phyloP scores from a whole-genome alignment of 129 eudicot species.

The Centrapalus pauciflorus region DNA sequence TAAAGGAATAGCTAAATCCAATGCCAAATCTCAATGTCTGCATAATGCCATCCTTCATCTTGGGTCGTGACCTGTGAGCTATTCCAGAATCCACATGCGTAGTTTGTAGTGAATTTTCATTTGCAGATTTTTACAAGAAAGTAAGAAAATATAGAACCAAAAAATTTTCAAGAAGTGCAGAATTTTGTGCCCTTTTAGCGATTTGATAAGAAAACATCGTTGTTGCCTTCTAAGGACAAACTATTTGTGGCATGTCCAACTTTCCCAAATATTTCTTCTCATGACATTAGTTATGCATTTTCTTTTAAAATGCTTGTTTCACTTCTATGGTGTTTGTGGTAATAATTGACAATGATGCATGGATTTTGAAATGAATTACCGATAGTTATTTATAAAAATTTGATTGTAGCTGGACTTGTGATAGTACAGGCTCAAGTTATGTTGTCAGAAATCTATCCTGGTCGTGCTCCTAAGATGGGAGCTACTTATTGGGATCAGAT shows the following conservation, averaged over 20 bases:
- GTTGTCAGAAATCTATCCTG: conserved; percentile 99
- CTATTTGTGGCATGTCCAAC: background rate
- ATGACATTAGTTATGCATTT: background rate
- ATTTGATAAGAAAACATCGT: background rate
- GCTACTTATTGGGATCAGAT: conserved; percentile 94
- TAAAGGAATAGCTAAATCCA: background rate
- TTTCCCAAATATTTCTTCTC: background rate
- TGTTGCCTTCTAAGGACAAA: background rate
- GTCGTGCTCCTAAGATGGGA: conserved; percentile 83
- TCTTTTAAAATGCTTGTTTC: conserved; percentile 8
- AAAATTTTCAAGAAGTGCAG: background rate
- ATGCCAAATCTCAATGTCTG: background rate
- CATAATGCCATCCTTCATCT: background rate
- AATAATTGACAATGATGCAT: background rate
- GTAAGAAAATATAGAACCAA: background rate
- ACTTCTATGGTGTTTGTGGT: conserved; percentile 4
- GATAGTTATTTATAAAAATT: background rate
- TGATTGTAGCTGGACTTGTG: conserved; percentile 22
- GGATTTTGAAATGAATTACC: background rate
- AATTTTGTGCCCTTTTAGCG: background rate
- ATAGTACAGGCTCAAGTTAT: conserved; percentile 77
- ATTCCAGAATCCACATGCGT: background rate
- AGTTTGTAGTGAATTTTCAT: background rate
- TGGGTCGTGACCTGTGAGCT: background rate
- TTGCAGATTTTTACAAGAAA: background rate